Evolutionary conservation across 805 yeast genomes (phyloP).

Genomic region (Naumovozyma baii): DNA sequence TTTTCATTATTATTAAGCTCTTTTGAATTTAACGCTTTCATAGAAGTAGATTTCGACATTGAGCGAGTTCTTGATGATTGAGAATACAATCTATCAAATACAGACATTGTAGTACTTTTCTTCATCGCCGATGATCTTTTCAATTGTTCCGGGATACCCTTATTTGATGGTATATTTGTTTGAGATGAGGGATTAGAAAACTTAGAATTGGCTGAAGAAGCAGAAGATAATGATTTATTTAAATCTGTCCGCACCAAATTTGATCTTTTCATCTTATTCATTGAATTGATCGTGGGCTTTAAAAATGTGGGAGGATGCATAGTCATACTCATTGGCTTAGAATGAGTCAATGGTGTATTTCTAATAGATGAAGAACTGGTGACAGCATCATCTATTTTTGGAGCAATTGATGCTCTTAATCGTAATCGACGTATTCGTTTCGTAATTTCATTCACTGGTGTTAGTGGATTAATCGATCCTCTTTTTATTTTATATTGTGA

Average conservation of each 20-base stretch:
- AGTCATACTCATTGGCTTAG: constrained; percentile 9
- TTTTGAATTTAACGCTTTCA: constrained; percentile 7
- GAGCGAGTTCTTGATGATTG: constrained; percentile 5
- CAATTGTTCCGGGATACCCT: too few relatives aligned
- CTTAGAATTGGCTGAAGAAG: neutral
- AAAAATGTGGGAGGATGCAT: constrained; percentile 17
- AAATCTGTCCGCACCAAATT: neutral
- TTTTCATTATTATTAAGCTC: neutral
- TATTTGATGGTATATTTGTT: too few relatives aligned
- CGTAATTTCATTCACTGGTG: constrained; percentile 20
- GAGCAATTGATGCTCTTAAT: constrained; percentile 10
- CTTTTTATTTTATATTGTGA: neutral
- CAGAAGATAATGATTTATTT: neutral
- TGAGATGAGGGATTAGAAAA: too few relatives aligned
- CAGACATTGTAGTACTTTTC: constrained; percentile 8
- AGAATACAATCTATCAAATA: constrained; percentile 21
- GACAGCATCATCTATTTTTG: constrained; percentile 5
- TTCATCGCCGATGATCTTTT: neutral
- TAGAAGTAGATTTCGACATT: constrained; percentile 18
- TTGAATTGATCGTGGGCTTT: constrained; percentile 19
- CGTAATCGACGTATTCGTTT: constrained; percentile 21
- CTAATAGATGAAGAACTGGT: constrained; percentile 7
- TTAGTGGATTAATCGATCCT: constrained; percentile 2
- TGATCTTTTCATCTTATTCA: constrained; percentile 9
- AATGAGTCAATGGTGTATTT: constrained; percentile 14